A percentile compares a stretch with the other conserved stretches of the same genome.
Conservation (phyloP, 768 basidiomycete genomes). For the Hygrophoropsis aurantiaca region DNA sequence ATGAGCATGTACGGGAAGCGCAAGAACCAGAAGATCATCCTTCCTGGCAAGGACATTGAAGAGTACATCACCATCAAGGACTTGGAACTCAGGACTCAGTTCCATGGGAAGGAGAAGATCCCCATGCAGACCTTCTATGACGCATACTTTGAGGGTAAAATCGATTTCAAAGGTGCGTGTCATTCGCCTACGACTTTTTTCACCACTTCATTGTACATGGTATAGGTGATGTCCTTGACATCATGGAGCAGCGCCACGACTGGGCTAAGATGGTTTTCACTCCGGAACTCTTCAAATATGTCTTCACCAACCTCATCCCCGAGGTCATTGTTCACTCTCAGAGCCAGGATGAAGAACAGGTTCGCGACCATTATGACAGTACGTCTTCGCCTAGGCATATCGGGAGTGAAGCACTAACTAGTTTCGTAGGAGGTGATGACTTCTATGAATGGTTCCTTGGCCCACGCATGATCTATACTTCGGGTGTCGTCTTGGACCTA, state of each 20-base stretch:
- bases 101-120: constrained; percentile 86
- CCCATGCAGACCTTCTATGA: constrained; percentile 98
- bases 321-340: constrained; percentile 92
- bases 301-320: constrained; percentile 84
- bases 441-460: constrained; percentile 91
- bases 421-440: constrained; percentile 79
- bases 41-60: constrained; percentile 85
- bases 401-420: neutral
- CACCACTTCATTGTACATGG: constrained; percentile 2
- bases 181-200: neutral
- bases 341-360: constrained; percentile 91
- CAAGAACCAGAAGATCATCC: constrained; percentile 79
- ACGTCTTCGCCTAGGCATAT: too few species aligned
- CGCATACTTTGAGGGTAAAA: constrained; percentile 94
- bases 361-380: constrained; percentile 95
- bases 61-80: constrained; percentile 93
- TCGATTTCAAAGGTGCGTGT: constrained; percentile 87
- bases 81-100: constrained; percentile 72
- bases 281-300: constrained; percentile 89
- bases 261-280: constrained; percentile 95
- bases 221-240: constrained; percentile 87
- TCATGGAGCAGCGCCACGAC: constrained; percentile 93
- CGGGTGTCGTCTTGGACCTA: constrained; percentile 78
- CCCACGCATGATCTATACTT: constrained; percentile 97
- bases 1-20: constrained; percentile 80